Base-by-base conservation (phyloP, 106 monocot genomes). In the Gastrodia elata region DNA sequence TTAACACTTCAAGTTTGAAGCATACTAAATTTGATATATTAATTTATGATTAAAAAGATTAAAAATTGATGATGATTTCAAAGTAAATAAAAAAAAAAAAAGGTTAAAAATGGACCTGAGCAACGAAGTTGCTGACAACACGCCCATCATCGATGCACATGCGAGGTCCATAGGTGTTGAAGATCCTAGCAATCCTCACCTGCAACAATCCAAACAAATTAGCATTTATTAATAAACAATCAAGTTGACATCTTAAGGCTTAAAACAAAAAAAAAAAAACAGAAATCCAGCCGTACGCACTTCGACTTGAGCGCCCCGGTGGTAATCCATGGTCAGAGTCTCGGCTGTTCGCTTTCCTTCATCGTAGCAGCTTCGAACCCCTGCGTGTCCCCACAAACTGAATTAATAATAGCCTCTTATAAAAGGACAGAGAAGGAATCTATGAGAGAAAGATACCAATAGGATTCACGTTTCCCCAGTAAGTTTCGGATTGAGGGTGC, bases 401-500 rank as follows among this genome's bases (percentile, higher is more conserved):
- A 59, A 61, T 61, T 30, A 37, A 52, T 18, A 52, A 49, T 49
- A 58, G 58, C 9, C 58, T 27, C 24, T 1, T 15, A 6, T 18
- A 6, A n/a, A 49, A n/a, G 1, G 20, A 52, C n/a, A 52, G 35
- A 30, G 18, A 26, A 25, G 46, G 74, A 65, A 39, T 68, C n/a
- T 35, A n/a, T 70, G 26, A 68, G 42, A 58, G 40, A 72, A 30
- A n/a, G n/a, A 36, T 76, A 94, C 94, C 94, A 5, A 91, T 94
- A 39, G 94, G 94, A 46, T 94, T 94, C 73, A 94, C 94, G 73
- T 94, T 91, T 72, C 94, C 94, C 94, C 94, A 94, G 79, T 94
- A 94, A 32, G 91, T 94, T 78, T 94, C 91, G 26, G 79, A 83
- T 73, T 94, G 91, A 5, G 94, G 94, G 39, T 94, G 94, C 80